Conservation (phyloP, 2,329 filamentous ascomycete species). For the Fusarium succisae region DNA sequence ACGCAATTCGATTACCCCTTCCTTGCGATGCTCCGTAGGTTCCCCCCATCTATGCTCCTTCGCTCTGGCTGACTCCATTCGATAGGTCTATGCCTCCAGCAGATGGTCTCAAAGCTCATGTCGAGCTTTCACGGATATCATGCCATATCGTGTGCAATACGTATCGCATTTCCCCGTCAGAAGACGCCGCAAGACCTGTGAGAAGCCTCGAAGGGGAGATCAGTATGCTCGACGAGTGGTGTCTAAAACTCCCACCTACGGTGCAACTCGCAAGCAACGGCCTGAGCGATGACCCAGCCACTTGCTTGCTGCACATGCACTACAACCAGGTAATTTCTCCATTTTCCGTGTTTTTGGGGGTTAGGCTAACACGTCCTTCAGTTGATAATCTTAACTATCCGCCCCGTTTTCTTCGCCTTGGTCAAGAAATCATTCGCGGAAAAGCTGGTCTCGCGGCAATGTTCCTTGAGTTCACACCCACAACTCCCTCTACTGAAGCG, state of each 20-base stretch:
- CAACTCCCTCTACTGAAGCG: conserved; percentile 47
- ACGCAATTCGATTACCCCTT: conserved; percentile 55
- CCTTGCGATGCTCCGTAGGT: conserved; percentile 55
- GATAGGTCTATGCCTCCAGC: conserved; percentile 55
- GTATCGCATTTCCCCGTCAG: conserved; percentile 52
- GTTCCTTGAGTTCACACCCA: conserved; percentile 35
- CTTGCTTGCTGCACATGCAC: conserved; percentile 59
- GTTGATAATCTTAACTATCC: conserved; percentile 59
- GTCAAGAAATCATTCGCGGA: conserved; percentile 59
- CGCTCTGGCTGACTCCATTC: neutral
- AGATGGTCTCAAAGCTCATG: conserved; percentile 56
- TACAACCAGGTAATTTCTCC: conserved; percentile 51
- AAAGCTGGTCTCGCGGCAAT: conserved; percentile 46
- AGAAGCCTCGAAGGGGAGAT: conserved; percentile 53
- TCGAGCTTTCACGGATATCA: conserved; percentile 58
- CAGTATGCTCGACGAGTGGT: conserved; percentile 55
- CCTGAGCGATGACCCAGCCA: conserved; percentile 53
- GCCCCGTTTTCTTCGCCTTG: conserved; percentile 58
- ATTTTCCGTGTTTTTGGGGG: too few species aligned
- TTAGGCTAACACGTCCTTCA: conserved; percentile 1
- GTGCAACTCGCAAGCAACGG: conserved; percentile 51
- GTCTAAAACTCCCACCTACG: conserved; percentile 47
- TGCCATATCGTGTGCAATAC: conserved; percentile 59
- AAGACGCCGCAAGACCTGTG: conserved; percentile 37
- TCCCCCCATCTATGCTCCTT: neutral